A percentile compares a stretch with the other conserved stretches of the same genome.
Conservation (phyloP, 306 rosid genomes). For the Citrullus amarus region DNA sequence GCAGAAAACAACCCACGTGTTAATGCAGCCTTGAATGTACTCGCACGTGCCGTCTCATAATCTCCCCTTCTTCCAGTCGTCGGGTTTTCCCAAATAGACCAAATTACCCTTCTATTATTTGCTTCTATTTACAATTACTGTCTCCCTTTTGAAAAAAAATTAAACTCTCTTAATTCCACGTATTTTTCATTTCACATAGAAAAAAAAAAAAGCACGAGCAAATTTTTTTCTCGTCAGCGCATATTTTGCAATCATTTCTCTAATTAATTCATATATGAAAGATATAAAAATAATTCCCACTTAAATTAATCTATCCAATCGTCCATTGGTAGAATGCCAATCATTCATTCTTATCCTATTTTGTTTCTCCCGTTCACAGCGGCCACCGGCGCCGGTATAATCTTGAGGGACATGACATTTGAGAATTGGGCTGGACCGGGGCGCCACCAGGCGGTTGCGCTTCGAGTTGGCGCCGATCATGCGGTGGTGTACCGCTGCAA, state of each 20-base stretch:
- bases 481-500: slow-evolving; percentile 75
- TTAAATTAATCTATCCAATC: neutral
- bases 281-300: neutral
- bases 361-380: slow-evolving; percentile 26
- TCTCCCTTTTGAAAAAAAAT: neutral
- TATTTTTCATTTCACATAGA: too few relatives aligned
- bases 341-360: neutral
- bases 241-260: neutral
- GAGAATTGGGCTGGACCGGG: slow-evolving; percentile 78
- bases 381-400: slow-evolving; percentile 73
- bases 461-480: slow-evolving; percentile 77
- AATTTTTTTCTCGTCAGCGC: too few relatives aligned
- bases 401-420: slow-evolving; percentile 71
- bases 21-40: neutral
- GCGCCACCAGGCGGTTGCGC: slow-evolving; percentile 90
- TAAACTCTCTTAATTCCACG: too few relatives aligned
- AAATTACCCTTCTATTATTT: neutral
- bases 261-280: neutral
- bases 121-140: neutral
- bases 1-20: neutral
- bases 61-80: neutral
- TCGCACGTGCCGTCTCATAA: slow-evolving; percentile 1
- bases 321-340: neutral
- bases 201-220: too few relatives aligned
- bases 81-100: neutral